phyloP scores from a whole-genome alignment of 768 basidiomycete species.

The Solioccasus polychromus region DNA sequence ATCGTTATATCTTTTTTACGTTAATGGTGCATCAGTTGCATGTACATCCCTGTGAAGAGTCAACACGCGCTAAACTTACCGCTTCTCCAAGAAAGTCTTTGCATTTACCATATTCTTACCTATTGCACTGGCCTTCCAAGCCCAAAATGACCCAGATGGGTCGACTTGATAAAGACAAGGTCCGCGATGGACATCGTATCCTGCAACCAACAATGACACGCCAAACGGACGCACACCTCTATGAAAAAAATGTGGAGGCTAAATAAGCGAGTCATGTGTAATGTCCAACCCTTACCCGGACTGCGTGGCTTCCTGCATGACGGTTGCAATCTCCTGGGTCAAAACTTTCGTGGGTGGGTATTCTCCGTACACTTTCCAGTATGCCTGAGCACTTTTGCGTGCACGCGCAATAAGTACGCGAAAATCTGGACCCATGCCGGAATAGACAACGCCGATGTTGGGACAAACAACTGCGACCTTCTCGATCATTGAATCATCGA shows the following conservation, averaged over 20 bases:
- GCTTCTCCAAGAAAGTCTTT: conserved; percentile 98
- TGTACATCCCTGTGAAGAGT: conserved; percentile 15
- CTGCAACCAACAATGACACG: conserved; percentile 94
- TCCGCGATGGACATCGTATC: conserved; percentile 93
- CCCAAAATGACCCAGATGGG: conserved; percentile 99
- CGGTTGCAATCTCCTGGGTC: conserved; percentile 94
- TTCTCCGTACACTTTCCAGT: conserved; percentile 99
- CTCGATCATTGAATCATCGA: conserved; percentile 97
- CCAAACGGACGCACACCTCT: conserved; percentile 99
- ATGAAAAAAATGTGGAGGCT: conserved; percentile 35
- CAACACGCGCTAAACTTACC: conserved; percentile 51
- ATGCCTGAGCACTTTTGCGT: conserved; percentile 96
- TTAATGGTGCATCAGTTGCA: conserved; percentile 15
- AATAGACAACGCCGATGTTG: conserved; percentile 99
- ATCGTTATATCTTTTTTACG: conserved; percentile 88
- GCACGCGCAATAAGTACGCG: conserved; percentile 91
- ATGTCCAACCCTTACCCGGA: conserved; percentile 73
- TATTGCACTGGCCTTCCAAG: conserved; percentile 99
- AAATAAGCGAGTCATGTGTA: conserved; percentile 23
- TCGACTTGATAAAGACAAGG: conserved; percentile 98
- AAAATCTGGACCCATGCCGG: conserved; percentile 99
- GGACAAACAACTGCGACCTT: conserved; percentile 97
- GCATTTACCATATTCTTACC: conserved; percentile 99
- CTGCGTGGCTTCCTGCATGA: conserved; percentile 99
- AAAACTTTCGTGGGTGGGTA: conserved; percentile 96